Conservation (phyloP, 352 stramenopile species). For the Phytophthora quininea region DNA sequence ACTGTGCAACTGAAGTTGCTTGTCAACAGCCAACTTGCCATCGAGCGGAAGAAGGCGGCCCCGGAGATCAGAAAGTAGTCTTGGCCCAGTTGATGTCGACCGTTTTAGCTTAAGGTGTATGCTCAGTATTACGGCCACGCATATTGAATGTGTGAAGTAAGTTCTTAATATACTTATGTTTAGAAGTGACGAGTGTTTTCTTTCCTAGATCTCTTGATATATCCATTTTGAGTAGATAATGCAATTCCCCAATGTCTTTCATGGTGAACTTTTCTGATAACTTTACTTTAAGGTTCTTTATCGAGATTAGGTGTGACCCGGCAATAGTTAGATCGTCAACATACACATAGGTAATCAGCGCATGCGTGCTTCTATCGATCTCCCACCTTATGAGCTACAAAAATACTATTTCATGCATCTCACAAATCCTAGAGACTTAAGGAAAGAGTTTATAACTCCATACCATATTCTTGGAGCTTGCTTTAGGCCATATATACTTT, state of each 20-base stretch:
- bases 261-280: conserved; percentile 9
- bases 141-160: conserved; percentile 12
- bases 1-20: too few species aligned
- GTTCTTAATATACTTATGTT: conserved; percentile 11
- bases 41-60: too few species aligned
- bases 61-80: too few species aligned
- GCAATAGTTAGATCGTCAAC: conserved; percentile 14
- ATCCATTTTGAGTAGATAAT: conserved; percentile 19
- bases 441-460: conserved; percentile 3
- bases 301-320: conserved; percentile 2
- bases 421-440: conserved; percentile 7
- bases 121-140: neutral
- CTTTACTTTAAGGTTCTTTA: conserved; percentile 5
- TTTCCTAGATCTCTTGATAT: conserved; percentile 3
- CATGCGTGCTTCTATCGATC: conserved; percentile 4
- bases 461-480: conserved; percentile 15
- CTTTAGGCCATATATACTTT: conserved; percentile 20
- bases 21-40: too few species aligned
- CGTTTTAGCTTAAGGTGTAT: conserved; percentile 13
- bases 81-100: too few species aligned
- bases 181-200: conserved; percentile 1
- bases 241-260: conserved; percentile 1
- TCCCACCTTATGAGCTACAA: conserved; percentile 22
- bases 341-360: conserved; percentile 9
- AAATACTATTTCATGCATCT: conserved; percentile 13